A percentile compares a stretch with the other conserved stretches of the same genome.
Evolutionary conservation across 768 basidiomycete genomes (phyloP).

Genomic region (Guyanaporus albipodus): DNA sequence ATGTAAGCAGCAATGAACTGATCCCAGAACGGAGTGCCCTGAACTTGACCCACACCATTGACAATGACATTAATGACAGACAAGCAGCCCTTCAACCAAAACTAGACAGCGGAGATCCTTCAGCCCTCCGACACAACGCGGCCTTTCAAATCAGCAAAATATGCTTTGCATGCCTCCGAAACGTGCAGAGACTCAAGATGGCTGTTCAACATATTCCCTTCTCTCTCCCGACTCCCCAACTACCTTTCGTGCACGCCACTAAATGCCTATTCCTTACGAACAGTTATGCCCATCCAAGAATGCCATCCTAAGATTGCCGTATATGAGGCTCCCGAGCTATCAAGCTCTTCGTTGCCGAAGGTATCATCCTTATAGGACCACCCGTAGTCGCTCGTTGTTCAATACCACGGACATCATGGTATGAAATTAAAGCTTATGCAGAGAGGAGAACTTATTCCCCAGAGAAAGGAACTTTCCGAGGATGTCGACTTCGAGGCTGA

Average conservation of each 20-base stretch:
- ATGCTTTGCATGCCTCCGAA: constrained; percentile 23
- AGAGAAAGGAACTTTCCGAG: constrained; percentile 12
- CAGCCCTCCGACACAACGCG: constrained; percentile 18
- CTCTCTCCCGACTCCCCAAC: background rate
- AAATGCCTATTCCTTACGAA: constrained; percentile 23
- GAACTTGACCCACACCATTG: constrained; percentile 5
- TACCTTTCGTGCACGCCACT: background rate
- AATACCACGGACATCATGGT: constrained; percentile 9
- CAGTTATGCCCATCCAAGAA: constrained; percentile 7
- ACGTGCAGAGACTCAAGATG: constrained; percentile 19
- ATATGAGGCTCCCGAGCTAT: constrained; percentile 24
- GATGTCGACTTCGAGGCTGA: constrained; percentile 7
- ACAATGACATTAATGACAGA: too few species aligned
- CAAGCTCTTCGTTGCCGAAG: constrained; percentile 14
- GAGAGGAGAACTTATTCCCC: constrained; percentile 4
- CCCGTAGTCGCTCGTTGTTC: background rate
- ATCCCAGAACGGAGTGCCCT: constrained; percentile 14
- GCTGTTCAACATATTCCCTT: constrained; percentile 1
- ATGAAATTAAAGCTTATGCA: background rate
- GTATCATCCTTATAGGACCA: constrained; percentile 20
- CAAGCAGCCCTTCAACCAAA: constrained; percentile 14
- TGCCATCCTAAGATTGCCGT: constrained; percentile 5
- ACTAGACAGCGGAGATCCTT: constrained; percentile 25
- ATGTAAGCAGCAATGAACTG: constrained; percentile 9
- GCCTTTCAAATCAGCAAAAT: constrained; percentile 19